Base-by-base conservation (phyloP, 2,329 filamentous ascomycete species). In the Phyllosticta citriasiana region DNA sequence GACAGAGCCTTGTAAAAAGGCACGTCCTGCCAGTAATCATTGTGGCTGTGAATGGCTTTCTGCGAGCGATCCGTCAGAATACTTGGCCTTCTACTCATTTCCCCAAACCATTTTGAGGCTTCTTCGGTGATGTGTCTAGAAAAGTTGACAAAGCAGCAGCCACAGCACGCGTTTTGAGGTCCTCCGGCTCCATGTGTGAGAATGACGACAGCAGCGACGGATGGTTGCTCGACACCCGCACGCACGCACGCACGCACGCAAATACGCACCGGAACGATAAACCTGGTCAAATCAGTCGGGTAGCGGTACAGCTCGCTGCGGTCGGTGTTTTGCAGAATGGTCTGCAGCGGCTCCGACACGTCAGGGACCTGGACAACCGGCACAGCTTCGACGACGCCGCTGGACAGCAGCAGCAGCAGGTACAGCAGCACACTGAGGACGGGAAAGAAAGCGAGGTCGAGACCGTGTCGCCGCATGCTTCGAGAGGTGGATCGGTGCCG, bases 241-340 rank as follows among this genome's bases (percentile, higher is more conserved):
- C 9, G 54, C n/a, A 33, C 26, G 27, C 14, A n/a, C 19, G 19
- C 33, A 33, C 24, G 54, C 33, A 9, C 16, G 22, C 14, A 10
- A 16, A 8, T 16, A 55, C 53, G 40, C 14, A 62, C 80, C 51
- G 84, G 84, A 30, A 84, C 67, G 63, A 86, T 83, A 1, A 78
- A 82, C 63, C 83, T 77, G 1, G 84, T 86, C 22, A 86, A 74
- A 66, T 84, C 81, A 0, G 84, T 86, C 0, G 84, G 84, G 71
- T 86, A 86, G 19, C 70, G 76, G 70, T 85, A 85, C 22, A 80
- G 73, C 9, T 77, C 72, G 55, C 76, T 78, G 22, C 35, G 35
- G 66, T 82, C 77, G 5, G 81, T 83, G 65, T 83, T 79, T 60
- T 77, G 74, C 57, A 86, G 69, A 57, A 86, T 81, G 62, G 79